These are phyloP conservation scores for Fusarium sambucinum DNA, from an alignment of 2,329 filamentous ascomycete genomes.

Conservation along the genomic window DNA sequence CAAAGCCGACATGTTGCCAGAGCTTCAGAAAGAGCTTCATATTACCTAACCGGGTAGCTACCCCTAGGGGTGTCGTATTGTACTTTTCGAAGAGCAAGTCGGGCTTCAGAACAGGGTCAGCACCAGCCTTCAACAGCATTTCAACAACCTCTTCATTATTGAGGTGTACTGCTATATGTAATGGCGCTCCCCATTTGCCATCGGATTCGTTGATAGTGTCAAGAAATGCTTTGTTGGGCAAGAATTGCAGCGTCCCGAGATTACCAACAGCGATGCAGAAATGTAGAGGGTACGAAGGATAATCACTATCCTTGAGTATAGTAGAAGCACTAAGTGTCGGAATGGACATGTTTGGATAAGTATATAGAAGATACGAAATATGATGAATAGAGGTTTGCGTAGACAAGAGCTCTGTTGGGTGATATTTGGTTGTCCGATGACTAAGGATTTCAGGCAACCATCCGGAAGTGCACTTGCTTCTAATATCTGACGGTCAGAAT, in stretches of 20 bases:
- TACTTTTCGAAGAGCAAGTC: not conserved
- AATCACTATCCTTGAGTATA: not conserved
- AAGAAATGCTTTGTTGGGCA: not conserved
- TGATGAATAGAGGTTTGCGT: not conserved
- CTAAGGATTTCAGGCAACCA: not conserved
- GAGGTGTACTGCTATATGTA: not conserved
- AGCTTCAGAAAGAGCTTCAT: not conserved
- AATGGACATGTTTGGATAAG: not conserved
- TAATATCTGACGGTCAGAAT: not conserved
- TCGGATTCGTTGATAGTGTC: not conserved
- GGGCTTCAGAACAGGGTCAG: not conserved
- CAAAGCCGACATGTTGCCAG: not conserved
- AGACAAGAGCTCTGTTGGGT: not conserved
- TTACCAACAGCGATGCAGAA: not conserved
- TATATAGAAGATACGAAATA: not conserved
- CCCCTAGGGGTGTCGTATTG: not conserved
- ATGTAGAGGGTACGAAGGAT: not conserved
- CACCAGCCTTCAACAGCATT: not conserved
- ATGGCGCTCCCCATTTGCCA: not conserved
- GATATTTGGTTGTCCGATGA: not conserved
- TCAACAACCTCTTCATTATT: not conserved
- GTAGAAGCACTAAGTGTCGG: not conserved
- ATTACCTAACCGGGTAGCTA: not conserved
- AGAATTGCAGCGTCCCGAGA: slow-evolving; percentile 1
- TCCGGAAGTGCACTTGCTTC: not conserved